Evolutionary conservation across 78 protist species (phyloP), one percentile per base, ranked within the genome.

Genomic region (Polysphondylium violaceum): DNA sequence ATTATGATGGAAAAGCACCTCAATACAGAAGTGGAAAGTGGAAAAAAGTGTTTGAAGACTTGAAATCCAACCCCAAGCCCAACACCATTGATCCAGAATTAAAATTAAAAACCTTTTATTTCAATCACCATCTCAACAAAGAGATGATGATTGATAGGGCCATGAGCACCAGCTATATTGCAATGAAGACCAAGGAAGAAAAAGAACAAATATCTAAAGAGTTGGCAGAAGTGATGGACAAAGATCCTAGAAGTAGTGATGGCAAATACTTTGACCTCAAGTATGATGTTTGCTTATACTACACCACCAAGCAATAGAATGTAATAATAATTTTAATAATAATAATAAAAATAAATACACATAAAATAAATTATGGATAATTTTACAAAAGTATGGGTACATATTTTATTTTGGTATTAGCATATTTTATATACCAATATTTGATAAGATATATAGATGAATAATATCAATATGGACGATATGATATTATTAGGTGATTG

Each of bases 11-110:
- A 25, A 2, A 33, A 0, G 69, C 87, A 27, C 87, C 87, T 3
- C 87, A 77, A 47, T 77, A 64, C 65, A 16, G 87, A 9, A 31
- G 67, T 3, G 60, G 51, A 21, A 77, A 77, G 33, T 77, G 87
- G 87, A 64, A 77, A 47, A n/a, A 67, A 7, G 56, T 64, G 19
- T 73, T 73, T 14, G 64, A 51, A 2, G 56, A 73, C 6, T 38
- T 19, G 0, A 1, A 4, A 1, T 31, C 53, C 19, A 6, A n/a
- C 41, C 38, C 41, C 6, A 17, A 27, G 0, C 31, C 41, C 0
- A 17, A 27, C 31, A 21, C 9, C 21, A 64, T 47, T 29, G 86
- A 76, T 16, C 50, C 53, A 31, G n/a, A 61, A 21, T 58, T 77
- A 7, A n/a, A 60, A n/a, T 3, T 77, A 14, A 55, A 77, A 4